Evolutionary conservation across 441 rosid genomes (phyloP).

Genomic region (Erysimum cheiri): DNA sequence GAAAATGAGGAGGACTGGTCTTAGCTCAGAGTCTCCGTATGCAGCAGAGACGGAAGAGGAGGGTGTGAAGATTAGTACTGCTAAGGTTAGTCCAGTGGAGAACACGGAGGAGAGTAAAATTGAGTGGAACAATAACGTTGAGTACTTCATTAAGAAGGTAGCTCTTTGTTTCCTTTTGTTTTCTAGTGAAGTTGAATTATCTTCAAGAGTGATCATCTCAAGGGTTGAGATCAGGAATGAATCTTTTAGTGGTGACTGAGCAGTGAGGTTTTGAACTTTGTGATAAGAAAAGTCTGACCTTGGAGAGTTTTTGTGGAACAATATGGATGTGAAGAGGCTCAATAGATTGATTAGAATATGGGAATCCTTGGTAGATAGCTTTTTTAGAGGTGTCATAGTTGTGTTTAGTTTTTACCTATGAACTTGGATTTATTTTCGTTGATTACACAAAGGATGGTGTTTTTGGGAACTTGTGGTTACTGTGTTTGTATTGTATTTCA

Average conservation of each 20-base stretch:
- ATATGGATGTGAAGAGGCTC: conserved; percentile 12
- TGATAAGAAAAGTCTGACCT: not conserved
- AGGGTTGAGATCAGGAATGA: conserved; percentile 5
- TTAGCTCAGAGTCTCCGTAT: conserved; percentile 69
- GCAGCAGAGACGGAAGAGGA: conserved; percentile 42
- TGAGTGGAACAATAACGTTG: conserved; percentile 76
- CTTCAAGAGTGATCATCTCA: not conserved
- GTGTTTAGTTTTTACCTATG: not conserved
- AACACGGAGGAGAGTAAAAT: conserved; percentile 40
- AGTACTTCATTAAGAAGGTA: conserved; percentile 89
- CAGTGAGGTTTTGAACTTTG: conserved; percentile 15
- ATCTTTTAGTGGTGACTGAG: conserved; percentile 1
- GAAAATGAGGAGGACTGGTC: conserved; percentile 67
- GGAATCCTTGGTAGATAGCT: not conserved
- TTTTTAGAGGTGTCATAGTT: conserved; percentile 12
- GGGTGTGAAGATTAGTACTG: conserved; percentile 39
- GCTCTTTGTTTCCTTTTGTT: conserved; percentile 9
- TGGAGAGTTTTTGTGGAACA: conserved; percentile 12
- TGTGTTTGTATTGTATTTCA: conserved; percentile 45
- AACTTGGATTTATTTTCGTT: not conserved
- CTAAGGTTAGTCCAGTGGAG: conserved; percentile 33
- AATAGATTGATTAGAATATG: conserved; percentile 9
- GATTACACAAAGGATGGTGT: not conserved
- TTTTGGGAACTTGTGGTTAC: conserved; percentile 24
- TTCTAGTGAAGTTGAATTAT: not conserved